Conservation (phyloP, 192 early-diverging fungal genomes). For the Podila clonocystis region DNA sequence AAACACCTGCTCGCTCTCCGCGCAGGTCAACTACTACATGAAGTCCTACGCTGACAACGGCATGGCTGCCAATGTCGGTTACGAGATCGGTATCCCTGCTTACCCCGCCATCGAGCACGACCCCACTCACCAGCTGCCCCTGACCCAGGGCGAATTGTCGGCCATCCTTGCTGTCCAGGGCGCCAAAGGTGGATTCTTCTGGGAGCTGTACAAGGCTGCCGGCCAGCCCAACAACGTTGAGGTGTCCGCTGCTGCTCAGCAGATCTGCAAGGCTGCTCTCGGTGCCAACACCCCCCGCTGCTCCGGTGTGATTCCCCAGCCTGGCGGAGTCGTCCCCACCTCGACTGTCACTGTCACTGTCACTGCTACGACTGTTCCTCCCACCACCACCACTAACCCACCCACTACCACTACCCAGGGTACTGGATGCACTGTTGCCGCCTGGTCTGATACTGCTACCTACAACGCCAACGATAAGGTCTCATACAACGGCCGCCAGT, state of each 20-base stretch:
- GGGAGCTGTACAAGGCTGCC: constrained; percentile 49
- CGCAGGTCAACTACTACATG: constrained; percentile 53
- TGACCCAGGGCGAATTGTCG: constrained; percentile 40
- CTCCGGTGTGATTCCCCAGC: constrained; percentile 37
- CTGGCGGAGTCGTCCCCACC: constrained; percentile 17
- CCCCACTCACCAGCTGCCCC: constrained; percentile 44
- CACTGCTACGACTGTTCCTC: constrained; percentile 28
- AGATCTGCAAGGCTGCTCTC: constrained; percentile 51
- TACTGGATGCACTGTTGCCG: constrained; percentile 43
- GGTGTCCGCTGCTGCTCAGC: constrained; percentile 29
- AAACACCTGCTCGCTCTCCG: constrained; percentile 31
- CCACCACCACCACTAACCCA: constrained; percentile 7
- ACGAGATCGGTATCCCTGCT: constrained; percentile 52
- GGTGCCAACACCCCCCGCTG: constrained; percentile 41
- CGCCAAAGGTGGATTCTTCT: constrained; percentile 51
- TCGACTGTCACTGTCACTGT: constrained; percentile 23
- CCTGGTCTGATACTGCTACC: constrained; percentile 31
- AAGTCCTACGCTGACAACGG: constrained; percentile 37
- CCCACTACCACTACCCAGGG: constrained; percentile 9
- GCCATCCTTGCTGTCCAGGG: constrained; percentile 43
- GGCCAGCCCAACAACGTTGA: constrained; percentile 33
- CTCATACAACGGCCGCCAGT: constrained; percentile 59
- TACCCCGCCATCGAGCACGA: constrained; percentile 46
- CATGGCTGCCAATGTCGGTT: constrained; percentile 44
- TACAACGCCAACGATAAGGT: constrained; percentile 51